Percentiles rank a stretch among this genome's conserved stretches.
Conservation (phyloP, 1,284 basidiomycete genomes). For the Ceratobasidium sp. region DNA sequence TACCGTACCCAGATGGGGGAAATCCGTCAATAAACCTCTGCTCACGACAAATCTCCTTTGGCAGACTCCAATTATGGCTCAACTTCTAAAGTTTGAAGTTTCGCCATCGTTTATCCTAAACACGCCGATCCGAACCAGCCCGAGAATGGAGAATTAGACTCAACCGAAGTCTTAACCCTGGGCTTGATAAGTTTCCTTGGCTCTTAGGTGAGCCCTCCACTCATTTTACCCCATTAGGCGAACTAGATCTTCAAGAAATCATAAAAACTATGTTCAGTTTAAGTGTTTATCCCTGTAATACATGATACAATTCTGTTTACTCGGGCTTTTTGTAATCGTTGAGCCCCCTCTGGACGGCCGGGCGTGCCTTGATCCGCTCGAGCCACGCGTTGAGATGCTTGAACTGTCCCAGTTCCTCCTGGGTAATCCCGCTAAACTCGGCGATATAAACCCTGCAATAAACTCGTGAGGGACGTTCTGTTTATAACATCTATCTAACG, state of each 20-base stretch:
- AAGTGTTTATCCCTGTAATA: background rate
- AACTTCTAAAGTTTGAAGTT: slow-evolving; percentile 2
- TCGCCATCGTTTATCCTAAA: slow-evolving; percentile 4
- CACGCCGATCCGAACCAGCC: slow-evolving; percentile 40
- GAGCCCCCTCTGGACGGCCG: slow-evolving; percentile 33
- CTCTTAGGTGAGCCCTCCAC: slow-evolving; percentile 11
- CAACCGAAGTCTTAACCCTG: slow-evolving; percentile 30
- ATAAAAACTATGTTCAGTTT: background rate
- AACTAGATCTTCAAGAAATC: background rate
- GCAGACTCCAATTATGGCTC: slow-evolving; percentile 24
- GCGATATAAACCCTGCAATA: slow-evolving; percentile 37
- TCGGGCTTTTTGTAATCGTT: slow-evolving; percentile 44
- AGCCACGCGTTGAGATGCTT: slow-evolving; percentile 42
- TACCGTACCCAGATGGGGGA: background rate
- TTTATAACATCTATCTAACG: background rate
- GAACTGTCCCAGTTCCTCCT: slow-evolving; percentile 28
- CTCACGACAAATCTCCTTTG: background rate
- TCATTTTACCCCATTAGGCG: background rate
- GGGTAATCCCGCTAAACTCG: slow-evolving; percentile 41
- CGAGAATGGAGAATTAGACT: slow-evolving; percentile 34
- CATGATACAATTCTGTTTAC: background rate
- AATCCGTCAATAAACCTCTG: background rate
- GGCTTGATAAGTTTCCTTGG: slow-evolving; percentile 20
- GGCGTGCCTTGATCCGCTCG: slow-evolving; percentile 33
- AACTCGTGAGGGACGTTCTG: background rate